A percentile compares a stretch with the other conserved stretches of the same genome.
Evolutionary conservation across 2,329 filamentous ascomycete species (phyloP).

Genomic region (Aureobasidium vineae): DNA sequence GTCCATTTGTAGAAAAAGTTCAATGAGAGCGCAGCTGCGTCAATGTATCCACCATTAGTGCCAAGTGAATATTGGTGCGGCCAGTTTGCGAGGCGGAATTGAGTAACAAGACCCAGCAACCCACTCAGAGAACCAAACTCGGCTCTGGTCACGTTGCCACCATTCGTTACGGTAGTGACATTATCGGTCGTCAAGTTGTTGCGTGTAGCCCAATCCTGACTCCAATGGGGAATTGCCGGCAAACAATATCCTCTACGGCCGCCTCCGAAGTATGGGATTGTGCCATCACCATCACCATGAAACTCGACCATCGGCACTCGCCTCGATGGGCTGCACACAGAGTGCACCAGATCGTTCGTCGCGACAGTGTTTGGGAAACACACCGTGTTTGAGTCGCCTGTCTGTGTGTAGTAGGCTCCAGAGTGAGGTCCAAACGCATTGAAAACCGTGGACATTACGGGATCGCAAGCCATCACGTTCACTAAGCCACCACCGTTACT

Average conservation of each 20-base stretch:
- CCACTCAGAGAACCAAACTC: conserved; percentile 36
- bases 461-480: conserved; percentile 49
- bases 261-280: conserved; percentile 44
- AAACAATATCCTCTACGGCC: conserved; percentile 33
- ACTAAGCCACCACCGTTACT: conserved; percentile 55
- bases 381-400: conserved; percentile 29
- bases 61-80: conserved; percentile 45
- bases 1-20: conserved; percentile 35
- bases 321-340: conserved; percentile 34
- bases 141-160: conserved; percentile 37
- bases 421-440: conserved; percentile 52
- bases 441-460: conserved; percentile 42
- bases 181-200: conserved; percentile 38
- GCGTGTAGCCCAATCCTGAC: conserved; percentile 42
- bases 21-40: conserved; percentile 33
- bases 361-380: conserved; percentile 31
- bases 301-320: conserved; percentile 45
- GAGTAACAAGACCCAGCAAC: conserved; percentile 38
- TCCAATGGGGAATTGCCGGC: conserved; percentile 37
- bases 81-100: conserved; percentile 42
- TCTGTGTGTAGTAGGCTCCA: conserved; percentile 46
- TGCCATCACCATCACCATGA: conserved; percentile 44
- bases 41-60: conserved; percentile 29
- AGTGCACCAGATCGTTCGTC: conserved; percentile 26
- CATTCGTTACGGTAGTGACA: conserved; percentile 32